Percentiles rank a stretch among this genome's conserved stretches.
Conservation (phyloP, 352 stramenopile genomes). For the Phytophthora megakarya region DNA sequence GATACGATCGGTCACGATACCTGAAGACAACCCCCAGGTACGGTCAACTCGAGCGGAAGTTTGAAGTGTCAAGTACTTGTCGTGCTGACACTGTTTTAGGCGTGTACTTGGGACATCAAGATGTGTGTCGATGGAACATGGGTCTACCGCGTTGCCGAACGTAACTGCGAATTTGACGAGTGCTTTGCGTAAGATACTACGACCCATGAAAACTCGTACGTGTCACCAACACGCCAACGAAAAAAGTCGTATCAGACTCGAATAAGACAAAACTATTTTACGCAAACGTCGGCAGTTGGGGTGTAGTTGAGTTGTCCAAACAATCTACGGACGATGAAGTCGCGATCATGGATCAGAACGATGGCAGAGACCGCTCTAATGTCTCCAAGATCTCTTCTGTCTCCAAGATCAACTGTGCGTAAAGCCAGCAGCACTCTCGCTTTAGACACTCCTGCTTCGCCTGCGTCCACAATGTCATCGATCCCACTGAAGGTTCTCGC, state of each 20-base stretch:
- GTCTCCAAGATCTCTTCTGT: conserved; percentile 31
- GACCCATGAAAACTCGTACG: conserved; percentile 1
- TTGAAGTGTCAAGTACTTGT: not conserved
- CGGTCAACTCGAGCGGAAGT: not conserved
- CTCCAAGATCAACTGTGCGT: conserved; percentile 23
- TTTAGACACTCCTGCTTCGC: not conserved
- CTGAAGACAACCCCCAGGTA: conserved; percentile 51
- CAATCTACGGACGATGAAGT: conserved; percentile 22
- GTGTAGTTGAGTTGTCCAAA: not conserved
- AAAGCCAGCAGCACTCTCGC: conserved; percentile 20
- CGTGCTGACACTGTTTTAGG: conserved; percentile 25
- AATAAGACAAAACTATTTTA: conserved; percentile 11
- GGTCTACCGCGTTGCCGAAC: conserved; percentile 56
- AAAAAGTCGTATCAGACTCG: not conserved
- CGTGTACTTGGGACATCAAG: conserved; percentile 65
- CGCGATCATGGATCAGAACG: conserved; percentile 34
- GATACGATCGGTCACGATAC: not conserved
- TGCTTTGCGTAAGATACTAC: conserved; percentile 40
- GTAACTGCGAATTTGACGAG: conserved; percentile 53
- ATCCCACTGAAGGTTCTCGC: conserved; percentile 46
- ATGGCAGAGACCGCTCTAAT: conserved; percentile 22
- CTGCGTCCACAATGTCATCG: not conserved
- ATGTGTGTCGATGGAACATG: conserved; percentile 71
- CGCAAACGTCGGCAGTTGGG: conserved; percentile 29
- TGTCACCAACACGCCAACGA: conserved; percentile 1